phyloP scores from a whole-genome alignment of 73 alveolate genomes.

The Breviolum minutum region DNA sequence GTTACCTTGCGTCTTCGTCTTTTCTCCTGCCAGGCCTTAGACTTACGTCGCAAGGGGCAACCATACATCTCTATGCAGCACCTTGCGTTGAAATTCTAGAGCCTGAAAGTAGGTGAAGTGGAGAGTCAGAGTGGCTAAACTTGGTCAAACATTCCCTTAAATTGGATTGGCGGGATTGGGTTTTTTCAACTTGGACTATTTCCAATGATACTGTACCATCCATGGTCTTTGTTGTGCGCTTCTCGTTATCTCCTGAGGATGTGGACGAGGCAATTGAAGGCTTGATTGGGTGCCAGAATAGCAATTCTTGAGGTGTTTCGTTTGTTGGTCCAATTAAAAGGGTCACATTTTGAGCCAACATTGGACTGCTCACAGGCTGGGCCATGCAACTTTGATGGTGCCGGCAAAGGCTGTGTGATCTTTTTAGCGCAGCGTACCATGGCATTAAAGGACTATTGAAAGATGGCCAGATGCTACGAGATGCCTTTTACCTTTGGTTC shows the following conservation, averaged over 20 bases:
- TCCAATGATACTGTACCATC: too few relatives aligned
- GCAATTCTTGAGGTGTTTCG: not conserved
- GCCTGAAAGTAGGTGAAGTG: not conserved
- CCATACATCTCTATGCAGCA: not conserved
- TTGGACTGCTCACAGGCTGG: constrained; percentile 17
- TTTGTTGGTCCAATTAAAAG: too few relatives aligned
- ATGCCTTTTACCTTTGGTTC: too few relatives aligned
- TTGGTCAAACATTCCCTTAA: not conserved
- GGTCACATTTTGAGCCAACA: too few relatives aligned
- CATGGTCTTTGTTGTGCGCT: too few relatives aligned
- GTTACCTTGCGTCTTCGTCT: too few relatives aligned
- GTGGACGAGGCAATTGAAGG: constrained; percentile 32
- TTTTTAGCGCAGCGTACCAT: constrained; percentile 54
- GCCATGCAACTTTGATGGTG: constrained; percentile 40
- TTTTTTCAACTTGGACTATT: too few relatives aligned
- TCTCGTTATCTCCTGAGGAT: not conserved
- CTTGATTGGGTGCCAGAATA: not conserved
- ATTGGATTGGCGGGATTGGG: too few relatives aligned
- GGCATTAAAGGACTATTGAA: not conserved
- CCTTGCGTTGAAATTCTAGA: not conserved
- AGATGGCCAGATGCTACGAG: not conserved
- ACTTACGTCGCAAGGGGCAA: constrained; percentile 4
- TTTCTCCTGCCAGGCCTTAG: not conserved
- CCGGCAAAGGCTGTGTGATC: constrained; percentile 63
- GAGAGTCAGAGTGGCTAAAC: not conserved